These are phyloP conservation scores for Chaetothyriales sp. DNA, from an alignment of 2,329 filamentous ascomycete genomes.

Conservation along the genomic window DNA sequence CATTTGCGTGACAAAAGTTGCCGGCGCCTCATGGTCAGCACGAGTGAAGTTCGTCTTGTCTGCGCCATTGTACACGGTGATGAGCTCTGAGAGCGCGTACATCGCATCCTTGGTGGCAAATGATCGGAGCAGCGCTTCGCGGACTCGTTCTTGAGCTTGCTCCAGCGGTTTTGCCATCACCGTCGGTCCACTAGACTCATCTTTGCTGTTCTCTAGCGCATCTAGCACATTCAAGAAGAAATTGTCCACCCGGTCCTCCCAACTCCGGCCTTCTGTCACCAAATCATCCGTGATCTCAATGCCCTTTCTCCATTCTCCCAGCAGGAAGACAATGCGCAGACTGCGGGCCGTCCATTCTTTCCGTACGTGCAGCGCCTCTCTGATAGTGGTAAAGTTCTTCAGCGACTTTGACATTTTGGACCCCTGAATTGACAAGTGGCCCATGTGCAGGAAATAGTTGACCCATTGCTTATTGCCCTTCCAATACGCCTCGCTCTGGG, in stretches of 20 bases:
- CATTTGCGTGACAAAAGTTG: slow-evolving; percentile 67
- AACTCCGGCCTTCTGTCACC: slow-evolving; percentile 55
- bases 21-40: slow-evolving; percentile 39
- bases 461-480: slow-evolving; percentile 56
- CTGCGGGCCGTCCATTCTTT: slow-evolving; percentile 62
- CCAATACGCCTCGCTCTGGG: slow-evolving; percentile 80
- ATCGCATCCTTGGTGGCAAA: slow-evolving; percentile 76
- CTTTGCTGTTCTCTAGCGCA: slow-evolving; percentile 38
- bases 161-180: slow-evolving; percentile 34
- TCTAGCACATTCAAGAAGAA: slow-evolving; percentile 34
- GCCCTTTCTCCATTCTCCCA: slow-evolving; percentile 79
- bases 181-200: slow-evolving; percentile 16
- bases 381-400: slow-evolving; percentile 91
- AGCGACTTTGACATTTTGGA: slow-evolving; percentile 93
- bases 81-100: slow-evolving; percentile 59
- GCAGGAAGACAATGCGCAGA: slow-evolving; percentile 71
- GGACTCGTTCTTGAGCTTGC: slow-evolving; percentile 40
- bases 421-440: slow-evolving; percentile 74
- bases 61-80: slow-evolving; percentile 57
- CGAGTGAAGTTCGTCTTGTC: slow-evolving; percentile 32
- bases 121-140: slow-evolving; percentile 59
- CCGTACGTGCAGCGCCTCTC: slow-evolving; percentile 52
- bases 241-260: slow-evolving; percentile 66
- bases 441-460: slow-evolving; percentile 93
- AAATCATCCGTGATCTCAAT: slow-evolving; percentile 82